Base-by-base conservation (phyloP, 148 eudicot genomes). In the Rhododendron griersonianum region DNA sequence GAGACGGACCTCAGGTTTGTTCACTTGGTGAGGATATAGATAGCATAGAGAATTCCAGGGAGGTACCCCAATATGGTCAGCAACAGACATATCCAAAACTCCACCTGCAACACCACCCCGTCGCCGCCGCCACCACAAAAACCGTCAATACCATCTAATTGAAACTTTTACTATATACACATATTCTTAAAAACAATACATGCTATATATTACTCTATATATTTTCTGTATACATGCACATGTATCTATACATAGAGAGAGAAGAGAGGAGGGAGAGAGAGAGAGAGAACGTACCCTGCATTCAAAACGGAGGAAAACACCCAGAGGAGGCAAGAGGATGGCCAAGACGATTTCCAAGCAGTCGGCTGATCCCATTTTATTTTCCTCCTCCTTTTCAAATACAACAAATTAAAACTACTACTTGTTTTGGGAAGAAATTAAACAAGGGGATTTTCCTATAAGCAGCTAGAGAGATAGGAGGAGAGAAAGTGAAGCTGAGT, bases 301-400 rank as follows among this genome's bases (percentile, higher is more conserved):
- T n/a, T 90, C 91, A 41, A n/a, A 92, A 80, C 87, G 87, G 83
- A 92, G 88, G 90, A 92, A 92, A 39, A 92, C 94, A 28, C 94
- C 94, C 8, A 92, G 94, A 4, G 94, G 94, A 73, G 94, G 94
- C 86, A 92, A 65, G 84, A 92, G 41, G 85, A 92, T 92, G 61
- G 94, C 94, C 84, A 92, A 65, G 51, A 92, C 13, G 80, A 92
- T 91, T 25, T 92, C 94, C 8, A 92, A 33, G 81, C 84, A 90
- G 71, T 81, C 91, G 10, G 89, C 87, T 84, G 94, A 84, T 21
- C 76, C 53, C 82, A 59, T 44, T 14, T 65, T 65, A 9, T n/a
- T 18, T 18, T 55, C 19, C 6, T 47, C 11, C 50, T 9, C 50
- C 50, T 47, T 47, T 7, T 55, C 6, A 16, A 15, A 18, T 14